Conservation (phyloP, 2,329 filamentous ascomycete genomes). For the Aspergillus intermedius region DNA sequence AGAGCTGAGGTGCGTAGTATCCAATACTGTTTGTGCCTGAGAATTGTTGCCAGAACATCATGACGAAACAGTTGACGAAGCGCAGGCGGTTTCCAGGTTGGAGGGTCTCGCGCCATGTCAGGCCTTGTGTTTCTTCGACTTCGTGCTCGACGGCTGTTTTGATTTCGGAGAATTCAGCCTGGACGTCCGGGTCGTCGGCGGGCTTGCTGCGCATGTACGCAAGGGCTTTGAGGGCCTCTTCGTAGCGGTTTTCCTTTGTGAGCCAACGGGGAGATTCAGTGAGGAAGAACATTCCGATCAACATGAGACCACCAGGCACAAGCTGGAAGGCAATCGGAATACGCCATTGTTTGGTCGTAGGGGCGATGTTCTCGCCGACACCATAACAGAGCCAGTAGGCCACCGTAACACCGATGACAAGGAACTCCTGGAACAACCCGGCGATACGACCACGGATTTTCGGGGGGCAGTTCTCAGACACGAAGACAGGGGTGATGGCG, state of each 20-base stretch:
- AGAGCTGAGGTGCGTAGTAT: slow-evolving; percentile 36
- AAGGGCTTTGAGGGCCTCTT: slow-evolving; percentile 37
- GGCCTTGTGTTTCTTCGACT: slow-evolving; percentile 32
- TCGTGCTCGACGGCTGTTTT: slow-evolving; percentile 38
- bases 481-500: slow-evolving; percentile 32
- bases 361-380: slow-evolving; percentile 39
- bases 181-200: slow-evolving; percentile 18
- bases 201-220: slow-evolving; percentile 32
- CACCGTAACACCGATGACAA: slow-evolving; percentile 40
- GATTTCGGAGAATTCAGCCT: slow-evolving; percentile 34
- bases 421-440: slow-evolving; percentile 32
- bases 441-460: slow-evolving; percentile 29
- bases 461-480: slow-evolving; percentile 29
- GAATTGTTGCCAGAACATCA: slow-evolving; percentile 40
- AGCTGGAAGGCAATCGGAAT: slow-evolving; percentile 49
- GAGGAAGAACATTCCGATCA: slow-evolving; percentile 46
- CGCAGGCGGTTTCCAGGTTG: slow-evolving; percentile 33
- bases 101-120: slow-evolving; percentile 37
- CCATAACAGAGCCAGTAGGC: slow-evolving; percentile 51
- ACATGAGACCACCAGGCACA: slow-evolving; percentile 45
- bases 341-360: slow-evolving; percentile 47
- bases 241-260: slow-evolving; percentile 45
- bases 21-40: slow-evolving; percentile 35
- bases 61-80: slow-evolving; percentile 28
- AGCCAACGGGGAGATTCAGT: slow-evolving; percentile 50